Conservation (phyloP, 495 filamentous ascomycete species). For the Astrothelium macrocarpum region DNA sequence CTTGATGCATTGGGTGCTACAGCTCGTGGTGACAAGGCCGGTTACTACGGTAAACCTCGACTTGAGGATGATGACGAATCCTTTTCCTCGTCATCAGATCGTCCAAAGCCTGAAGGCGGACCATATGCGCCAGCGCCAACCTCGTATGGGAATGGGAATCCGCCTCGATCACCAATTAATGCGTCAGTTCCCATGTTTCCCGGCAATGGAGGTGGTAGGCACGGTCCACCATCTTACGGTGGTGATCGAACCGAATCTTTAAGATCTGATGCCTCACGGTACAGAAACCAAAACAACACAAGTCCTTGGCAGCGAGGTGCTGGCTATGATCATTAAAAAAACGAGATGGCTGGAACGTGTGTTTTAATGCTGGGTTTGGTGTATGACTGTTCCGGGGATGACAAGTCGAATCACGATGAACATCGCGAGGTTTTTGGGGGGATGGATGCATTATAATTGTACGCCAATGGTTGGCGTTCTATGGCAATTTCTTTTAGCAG, state of each 20-base stretch:
- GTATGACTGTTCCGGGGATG: neutral
- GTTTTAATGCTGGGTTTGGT: neutral
- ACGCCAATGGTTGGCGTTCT: constrained; percentile 1
- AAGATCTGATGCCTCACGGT: constrained; percentile 21
- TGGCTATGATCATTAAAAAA: constrained; percentile 49
- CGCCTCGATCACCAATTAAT: constrained; percentile 6
- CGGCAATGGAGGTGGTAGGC: constrained; percentile 5
- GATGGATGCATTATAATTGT: neutral
- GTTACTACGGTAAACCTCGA: constrained; percentile 46
- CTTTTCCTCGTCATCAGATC: constrained; percentile 9
- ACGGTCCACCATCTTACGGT: neutral
- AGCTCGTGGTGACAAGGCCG: constrained; percentile 74
- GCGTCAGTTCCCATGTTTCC: constrained; percentile 10
- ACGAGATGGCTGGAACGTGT: neutral
- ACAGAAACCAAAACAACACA: constrained; percentile 44
- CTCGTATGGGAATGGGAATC: neutral
- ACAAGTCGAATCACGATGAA: neutral
- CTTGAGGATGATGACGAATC: constrained; percentile 63
- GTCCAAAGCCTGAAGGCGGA: constrained; percentile 4
- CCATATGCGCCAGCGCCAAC: constrained; percentile 8
- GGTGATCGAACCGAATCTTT: constrained; percentile 8
- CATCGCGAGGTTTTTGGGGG: neutral
- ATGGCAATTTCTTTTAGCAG: neutral
- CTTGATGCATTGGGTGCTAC: constrained; percentile 89
- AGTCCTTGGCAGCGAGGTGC: constrained; percentile 61